Evolutionary conservation across 495 filamentous ascomycete species (phyloP), one percentile per base, ranked within the genome.

Genomic region (Penicillium turbatum): DNA sequence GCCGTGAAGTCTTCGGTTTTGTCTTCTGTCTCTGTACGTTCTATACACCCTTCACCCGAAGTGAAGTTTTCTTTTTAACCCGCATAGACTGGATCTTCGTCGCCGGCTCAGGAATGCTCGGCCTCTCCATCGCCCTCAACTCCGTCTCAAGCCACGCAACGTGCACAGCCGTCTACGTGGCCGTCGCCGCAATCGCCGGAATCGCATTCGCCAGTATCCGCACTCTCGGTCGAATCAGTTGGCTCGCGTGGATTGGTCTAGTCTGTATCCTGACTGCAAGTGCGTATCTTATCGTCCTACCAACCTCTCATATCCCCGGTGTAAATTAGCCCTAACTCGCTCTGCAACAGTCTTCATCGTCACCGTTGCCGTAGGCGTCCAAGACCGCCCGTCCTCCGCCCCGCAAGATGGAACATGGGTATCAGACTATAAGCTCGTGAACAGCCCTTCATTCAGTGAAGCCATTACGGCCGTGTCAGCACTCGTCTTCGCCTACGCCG

Each of bases 121-220:
- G 84, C 0, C 85, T 89, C 55, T 82, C 81, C 4, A 89, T 92
- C 62, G 82, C 79, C 57, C 73, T 90, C 55, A 85, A 85, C 39
- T 79, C 77, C 12, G 66, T 91, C 32, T 84, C 86, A 0, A 66
- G 77, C 0, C 79, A 88, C 64, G 82, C 70, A 2, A 69, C 76
- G 0, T 92, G 89, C 62, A 85, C 85, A 5, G 79, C 71, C 2
- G 60, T 65, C 38, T 77, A 70, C 48, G 68, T 73, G 8, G 70
- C 64, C 1, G 54, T 75, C 11, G 63, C 71, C 29, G 67, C 66
- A 7, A 54, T 72, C 12, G 32, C 71, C 6, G 67, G 65, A 11
- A 70, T 72, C 21, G 2, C 48, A 8, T 59, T 73, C 6, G 51
- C 46, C 1, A 74, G 71, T 54, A 72, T 75, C 10, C 64, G 60